Base-by-base conservation (phyloP, 768 basidiomycete species). In the Russula compacta region DNA sequence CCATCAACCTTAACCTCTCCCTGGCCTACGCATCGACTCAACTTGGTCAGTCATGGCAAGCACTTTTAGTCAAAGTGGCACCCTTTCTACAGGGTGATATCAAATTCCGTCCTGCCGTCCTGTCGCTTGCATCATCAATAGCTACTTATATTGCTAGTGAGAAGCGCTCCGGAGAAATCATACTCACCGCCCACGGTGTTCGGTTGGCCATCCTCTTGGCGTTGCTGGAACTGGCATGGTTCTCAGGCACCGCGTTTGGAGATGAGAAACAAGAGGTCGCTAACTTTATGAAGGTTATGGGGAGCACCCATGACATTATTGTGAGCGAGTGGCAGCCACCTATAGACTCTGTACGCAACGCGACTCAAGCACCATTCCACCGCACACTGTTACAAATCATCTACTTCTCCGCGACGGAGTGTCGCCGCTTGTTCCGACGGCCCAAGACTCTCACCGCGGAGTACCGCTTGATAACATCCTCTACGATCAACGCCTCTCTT, bases 1-100 rank as follows among this genome's bases (percentile, higher is more conserved):
- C 85, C 1, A 83, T 95, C 71, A 97, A 97, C 71, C 79, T 93
- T 65, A 94, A 95, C 69, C 79, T 94, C 51, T 94, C 92, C 1
- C 75, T 97, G 42, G 77, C 89, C 21, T 87, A 95, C 67, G 79
- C 89, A 0, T 89, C 95, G 70, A 82, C 81, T 2, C 75, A 83
- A 2, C 77, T 92, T 48, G 81, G 87, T 0, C 83, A 89, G 59
- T 81, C 92, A 4, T 95, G 91, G 91, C 83, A 85, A 53, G 77
- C 78, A 48, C 72, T 95, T 47, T 76, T 93, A 46, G 80, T 82
- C 44, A 82, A 84, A 67, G 75, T 82, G 3, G 74, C 82, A 10
- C 81, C 84, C 0, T 86, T 84, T 71, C 72, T 91, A 29, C 79
- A 87, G 32, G 81, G 80, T 1, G 83, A 89, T 59, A 67, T 71